Base-by-base conservation (phyloP, 148 eudicot species). In the Cornus kousa region DNA sequence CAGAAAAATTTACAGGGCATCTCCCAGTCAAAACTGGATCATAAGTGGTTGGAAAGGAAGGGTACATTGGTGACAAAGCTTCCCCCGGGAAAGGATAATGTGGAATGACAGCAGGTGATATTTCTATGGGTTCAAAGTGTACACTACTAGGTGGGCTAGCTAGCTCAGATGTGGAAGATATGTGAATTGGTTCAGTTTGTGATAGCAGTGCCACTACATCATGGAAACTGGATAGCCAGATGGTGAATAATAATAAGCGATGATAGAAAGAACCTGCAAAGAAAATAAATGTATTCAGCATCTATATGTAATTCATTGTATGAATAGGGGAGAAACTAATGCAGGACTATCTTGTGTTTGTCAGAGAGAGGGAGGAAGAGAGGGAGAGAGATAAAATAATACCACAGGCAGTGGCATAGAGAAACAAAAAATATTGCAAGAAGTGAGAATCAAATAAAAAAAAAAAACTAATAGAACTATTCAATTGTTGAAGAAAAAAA, bases 1-100 rank as follows among this genome's bases (percentile, higher is more conserved):
- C 88, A 77, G 99, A 92, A 84, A 96, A 96, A 81, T 96, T 96
- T 76, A 87, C 93, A 72, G 98, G 94, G 80, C 99, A 96, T 76
- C 90, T 90, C 79, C 99, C 99, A 53, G 95, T 90, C 81, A 96
- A 87, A 19, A 92, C 85, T 23, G 99, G 99, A 73, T 85, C 81
- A 76, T 88, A 96, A 69, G 88, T 89, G n/a, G 75, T 78, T 66
- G 99, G 99, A 80, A 89, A 89, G 43, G 88, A 83, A 50, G 99
- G 98, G 76, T 93, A 93, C 80, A 93, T 82, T 32, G 99, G 98
- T 37, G 97, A 86, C 70, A 86, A 53, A 6, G 92, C 73, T 23
- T 87, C 88, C 70, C 75, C 78, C 11, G 95, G 98, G 53, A 84
- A 67, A 23, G 97, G 94, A 78, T 87, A 78, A 68, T 85, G 91